phyloP scores from a whole-genome alignment of 2,329 filamentous ascomycete species.

The Metarhizium anisopliae region DNA sequence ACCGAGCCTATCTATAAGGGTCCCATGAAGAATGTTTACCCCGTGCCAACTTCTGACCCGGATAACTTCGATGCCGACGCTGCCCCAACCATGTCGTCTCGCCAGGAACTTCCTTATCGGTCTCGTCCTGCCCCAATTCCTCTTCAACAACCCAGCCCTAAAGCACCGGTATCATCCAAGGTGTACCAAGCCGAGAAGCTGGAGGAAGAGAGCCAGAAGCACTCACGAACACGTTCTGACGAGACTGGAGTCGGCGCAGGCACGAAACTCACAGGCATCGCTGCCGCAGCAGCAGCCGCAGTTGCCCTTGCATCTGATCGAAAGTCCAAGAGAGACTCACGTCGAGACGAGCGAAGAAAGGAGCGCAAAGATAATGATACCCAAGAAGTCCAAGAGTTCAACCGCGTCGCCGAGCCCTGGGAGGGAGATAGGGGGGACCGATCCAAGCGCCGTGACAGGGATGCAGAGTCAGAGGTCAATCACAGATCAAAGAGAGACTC shows the following conservation, averaged over 20 bases:
- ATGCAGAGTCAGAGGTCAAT: conserved; percentile 7
- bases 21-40: conserved; percentile 54
- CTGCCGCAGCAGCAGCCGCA: conserved; percentile 40
- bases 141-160: conserved; percentile 79
- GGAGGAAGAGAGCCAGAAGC: conserved; percentile 24
- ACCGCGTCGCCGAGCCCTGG: conserved; percentile 3
- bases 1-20: conserved; percentile 12
- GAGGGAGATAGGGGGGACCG: conserved; percentile 14
- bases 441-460: conserved; percentile 14
- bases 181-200: conserved; percentile 49
- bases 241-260: conserved; percentile 32
- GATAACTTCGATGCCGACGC: conserved; percentile 49
- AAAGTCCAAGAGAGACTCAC: conserved; percentile 10
- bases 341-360: conserved; percentile 13
- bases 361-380: conserved; percentile 12
- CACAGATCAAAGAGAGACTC: conserved; percentile 22
- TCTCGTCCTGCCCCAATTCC: conserved; percentile 52
- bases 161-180: conserved; percentile 60
- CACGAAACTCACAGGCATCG: conserved; percentile 35
- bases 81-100: conserved; percentile 36
- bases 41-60: conserved; percentile 58
- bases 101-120: conserved; percentile 29
- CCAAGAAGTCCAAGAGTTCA: conserved; percentile 6
- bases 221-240: conserved; percentile 22
- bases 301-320: conserved; percentile 19